These are phyloP conservation scores for Clarireedia monteithiana DNA, from an alignment of 2,329 filamentous ascomycete species.

Conservation along the genomic window DNA sequence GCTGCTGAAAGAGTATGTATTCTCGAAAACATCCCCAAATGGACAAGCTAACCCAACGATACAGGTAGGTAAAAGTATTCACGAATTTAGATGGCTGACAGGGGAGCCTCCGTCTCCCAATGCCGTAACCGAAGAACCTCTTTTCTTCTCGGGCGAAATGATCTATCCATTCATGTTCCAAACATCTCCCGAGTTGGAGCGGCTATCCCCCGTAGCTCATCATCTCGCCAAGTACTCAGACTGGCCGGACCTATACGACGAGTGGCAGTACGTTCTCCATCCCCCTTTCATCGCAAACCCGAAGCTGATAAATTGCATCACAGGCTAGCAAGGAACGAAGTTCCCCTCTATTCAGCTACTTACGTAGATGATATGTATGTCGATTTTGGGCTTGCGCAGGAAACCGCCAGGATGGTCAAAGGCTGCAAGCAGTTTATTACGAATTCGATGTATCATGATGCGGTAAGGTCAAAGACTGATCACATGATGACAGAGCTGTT, in stretches of 20 bases:
- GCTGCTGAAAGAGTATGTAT: conserved; percentile 49
- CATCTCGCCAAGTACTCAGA: conserved; percentile 58
- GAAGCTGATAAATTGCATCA: background rate
- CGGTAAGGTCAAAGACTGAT: conserved; percentile 62
- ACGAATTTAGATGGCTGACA: conserved; percentile 35
- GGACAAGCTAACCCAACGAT: background rate
- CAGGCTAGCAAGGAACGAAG: conserved; percentile 60
- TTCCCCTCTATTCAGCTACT: conserved; percentile 78
- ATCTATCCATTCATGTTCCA: conserved; percentile 81
- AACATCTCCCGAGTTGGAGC: conserved; percentile 66
- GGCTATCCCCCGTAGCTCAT: conserved; percentile 61
- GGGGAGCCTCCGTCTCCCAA: conserved; percentile 25
- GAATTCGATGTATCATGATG: conserved; percentile 83
- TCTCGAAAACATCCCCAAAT: background rate
- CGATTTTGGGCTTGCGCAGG: conserved; percentile 63
- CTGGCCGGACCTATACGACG: conserved; percentile 74
- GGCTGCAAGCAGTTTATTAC: conserved; percentile 76
- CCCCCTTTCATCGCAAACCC: background rate
- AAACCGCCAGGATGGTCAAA: conserved; percentile 67
- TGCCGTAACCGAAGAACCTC: conserved; percentile 38
- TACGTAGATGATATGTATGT: conserved; percentile 93
- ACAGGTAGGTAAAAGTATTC: conserved; percentile 3
- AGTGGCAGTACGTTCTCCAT: conserved; percentile 40
- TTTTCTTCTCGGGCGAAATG: conserved; percentile 91
- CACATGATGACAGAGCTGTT: conserved; percentile 74